A percentile compares a stretch with the other conserved stretches of the same genome.
Conservation (phyloP, 202 grass and related monocot species). For the Panicum hallii region DNA sequence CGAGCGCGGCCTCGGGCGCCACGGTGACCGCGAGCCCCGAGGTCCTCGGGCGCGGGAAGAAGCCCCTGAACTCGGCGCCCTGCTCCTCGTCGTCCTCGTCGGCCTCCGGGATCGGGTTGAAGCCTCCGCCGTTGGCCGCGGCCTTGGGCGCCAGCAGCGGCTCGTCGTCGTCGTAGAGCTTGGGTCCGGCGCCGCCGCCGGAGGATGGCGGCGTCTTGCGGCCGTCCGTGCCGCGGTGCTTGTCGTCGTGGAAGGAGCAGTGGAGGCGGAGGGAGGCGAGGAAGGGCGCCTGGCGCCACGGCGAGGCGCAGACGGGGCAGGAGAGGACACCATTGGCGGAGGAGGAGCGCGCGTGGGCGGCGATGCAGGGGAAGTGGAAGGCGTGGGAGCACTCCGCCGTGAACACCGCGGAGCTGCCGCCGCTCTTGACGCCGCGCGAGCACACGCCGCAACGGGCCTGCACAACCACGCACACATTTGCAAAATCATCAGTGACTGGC, state of each 20-base stretch:
- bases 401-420: slow-evolving; percentile 80
- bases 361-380: slow-evolving; percentile 95
- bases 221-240: neutral
- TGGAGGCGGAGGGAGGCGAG: slow-evolving; percentile 46
- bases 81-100: slow-evolving; percentile 62
- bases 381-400: slow-evolving; percentile 90
- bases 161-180: slow-evolving; percentile 94
- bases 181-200: slow-evolving; percentile 9
- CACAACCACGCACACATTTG: neutral
- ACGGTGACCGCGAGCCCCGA: slow-evolving; percentile 54
- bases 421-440: slow-evolving; percentile 63
- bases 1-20: slow-evolving; percentile 61
- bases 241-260: slow-evolving; percentile 26
- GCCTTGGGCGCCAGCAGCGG: slow-evolving; percentile 54
- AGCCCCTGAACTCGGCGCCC: slow-evolving; percentile 53
- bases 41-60: slow-evolving; percentile 41
- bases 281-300: slow-evolving; percentile 73
- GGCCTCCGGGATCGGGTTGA: slow-evolving; percentile 93
- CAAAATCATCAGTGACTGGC: neutral
- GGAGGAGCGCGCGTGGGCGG: slow-evolving; percentile 53
- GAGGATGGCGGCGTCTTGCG: slow-evolving; percentile 33
- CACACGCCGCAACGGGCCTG: slow-evolving; percentile 84
- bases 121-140: slow-evolving; percentile 45
- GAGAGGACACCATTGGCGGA: slow-evolving; percentile 45
- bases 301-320: slow-evolving; percentile 82